A percentile compares a stretch with the other conserved stretches of the same genome.
phyloP scores from a whole-genome alignment of 768 basidiomycete species.

The Boletus pseudopeckii region DNA sequence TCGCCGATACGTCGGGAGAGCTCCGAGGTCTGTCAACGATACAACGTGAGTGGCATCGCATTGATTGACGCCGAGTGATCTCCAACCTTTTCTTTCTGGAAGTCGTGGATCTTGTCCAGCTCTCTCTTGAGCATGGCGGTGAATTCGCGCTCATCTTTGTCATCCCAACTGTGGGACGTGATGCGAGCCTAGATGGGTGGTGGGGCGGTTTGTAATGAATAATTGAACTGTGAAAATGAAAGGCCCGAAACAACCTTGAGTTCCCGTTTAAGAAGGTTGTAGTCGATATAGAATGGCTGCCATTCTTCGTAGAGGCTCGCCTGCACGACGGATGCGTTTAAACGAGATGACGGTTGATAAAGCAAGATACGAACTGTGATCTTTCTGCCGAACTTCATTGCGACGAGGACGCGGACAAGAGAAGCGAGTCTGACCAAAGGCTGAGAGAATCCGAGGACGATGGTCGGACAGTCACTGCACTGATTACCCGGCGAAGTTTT shows the following conservation, averaged over 20 bases:
- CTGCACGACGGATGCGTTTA: constrained; percentile 35
- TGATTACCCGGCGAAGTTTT: not conserved
- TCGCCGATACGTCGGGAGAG: constrained; percentile 76
- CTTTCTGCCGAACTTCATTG: constrained; percentile 82
- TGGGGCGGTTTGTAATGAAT: not conserved
- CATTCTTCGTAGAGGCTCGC: constrained; percentile 86
- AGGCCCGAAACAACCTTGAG: constrained; percentile 66
- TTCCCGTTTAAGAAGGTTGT: constrained; percentile 84
- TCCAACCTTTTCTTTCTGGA: constrained; percentile 82
- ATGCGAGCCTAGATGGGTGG: constrained; percentile 43
- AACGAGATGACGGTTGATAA: not conserved
- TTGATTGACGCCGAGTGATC: not conserved
- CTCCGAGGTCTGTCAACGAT: constrained; percentile 61
- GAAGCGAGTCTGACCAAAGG: not conserved
- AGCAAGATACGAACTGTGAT: constrained; percentile 50
- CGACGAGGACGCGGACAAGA: not conserved
- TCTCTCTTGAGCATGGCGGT: constrained; percentile 75
- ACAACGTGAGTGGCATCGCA: not conserved
- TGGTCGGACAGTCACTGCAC: not conserved
- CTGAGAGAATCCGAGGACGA: not conserved
- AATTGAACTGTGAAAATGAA: not conserved
- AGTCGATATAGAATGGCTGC: constrained; percentile 88
- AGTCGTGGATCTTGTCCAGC: constrained; percentile 91
- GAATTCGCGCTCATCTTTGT: constrained; percentile 80
- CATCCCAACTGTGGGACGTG: constrained; percentile 61